These are phyloP conservation scores for Earliella scabrosa DNA, from an alignment of 1,284 basidiomycete species.

Conservation along the genomic window DNA sequence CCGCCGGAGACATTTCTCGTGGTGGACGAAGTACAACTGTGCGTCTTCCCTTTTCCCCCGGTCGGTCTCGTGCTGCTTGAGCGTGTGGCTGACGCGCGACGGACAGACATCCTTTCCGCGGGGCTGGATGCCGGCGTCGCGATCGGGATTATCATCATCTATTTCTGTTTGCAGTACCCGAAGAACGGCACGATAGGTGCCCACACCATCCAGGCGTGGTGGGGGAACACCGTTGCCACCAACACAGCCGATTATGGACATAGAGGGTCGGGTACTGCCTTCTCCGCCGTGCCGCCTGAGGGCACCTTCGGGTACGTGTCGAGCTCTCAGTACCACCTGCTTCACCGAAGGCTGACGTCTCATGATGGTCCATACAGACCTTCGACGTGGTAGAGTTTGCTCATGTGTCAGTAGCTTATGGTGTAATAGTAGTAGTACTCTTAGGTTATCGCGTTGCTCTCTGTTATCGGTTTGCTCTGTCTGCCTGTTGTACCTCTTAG, in stretches of 20 bases:
- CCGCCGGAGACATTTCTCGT: slow-evolving; percentile 44
- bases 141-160: slow-evolving; percentile 47
- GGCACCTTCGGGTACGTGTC: slow-evolving; percentile 36
- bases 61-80: background rate
- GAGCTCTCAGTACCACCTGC: background rate
- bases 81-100: background rate
- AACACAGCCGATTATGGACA: slow-evolving; percentile 35
- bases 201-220: slow-evolving; percentile 41
- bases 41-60: slow-evolving; percentile 11
- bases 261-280: slow-evolving; percentile 27
- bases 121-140: slow-evolving; percentile 53
- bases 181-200: slow-evolving; percentile 45
- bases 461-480: slow-evolving; percentile 1
- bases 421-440: background rate
- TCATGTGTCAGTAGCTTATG: background rate
- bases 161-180: slow-evolving; percentile 53
- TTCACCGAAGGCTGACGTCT: background rate
- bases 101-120: slow-evolving; percentile 51
- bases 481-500: background rate
- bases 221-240: slow-evolving; percentile 46
- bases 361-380: background rate
- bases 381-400: background rate
- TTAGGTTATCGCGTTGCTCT: slow-evolving; percentile 2
- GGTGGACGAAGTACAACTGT: slow-evolving; percentile 56
- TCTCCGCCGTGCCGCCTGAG: slow-evolving; percentile 24